Conservation (phyloP, 108 stramenopile genomes). For the Cyclotella sp. region DNA sequence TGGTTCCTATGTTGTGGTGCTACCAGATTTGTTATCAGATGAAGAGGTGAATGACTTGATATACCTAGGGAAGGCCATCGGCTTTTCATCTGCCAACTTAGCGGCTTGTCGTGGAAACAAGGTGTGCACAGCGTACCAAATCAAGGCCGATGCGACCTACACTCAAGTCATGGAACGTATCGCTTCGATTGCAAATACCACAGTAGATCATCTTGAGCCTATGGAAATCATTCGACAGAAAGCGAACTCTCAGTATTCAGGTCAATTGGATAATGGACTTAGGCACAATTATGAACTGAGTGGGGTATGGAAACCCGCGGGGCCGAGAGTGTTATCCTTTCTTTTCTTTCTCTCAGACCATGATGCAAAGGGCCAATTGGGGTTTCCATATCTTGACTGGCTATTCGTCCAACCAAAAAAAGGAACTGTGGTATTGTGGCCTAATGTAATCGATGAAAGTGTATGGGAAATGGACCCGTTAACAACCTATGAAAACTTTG, state of each 20-base stretch:
- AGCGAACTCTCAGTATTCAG: background rate
- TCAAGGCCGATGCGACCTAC: constrained; percentile 23
- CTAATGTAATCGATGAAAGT: constrained; percentile 47
- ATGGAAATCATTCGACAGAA: constrained; percentile 35
- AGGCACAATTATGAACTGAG: constrained; percentile 49
- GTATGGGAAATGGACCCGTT: constrained; percentile 23
- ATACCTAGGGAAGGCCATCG: constrained; percentile 22
- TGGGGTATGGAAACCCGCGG: constrained; percentile 53
- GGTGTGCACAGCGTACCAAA: constrained; percentile 6
- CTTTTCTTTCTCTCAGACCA: constrained; percentile 49
- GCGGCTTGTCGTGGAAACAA: constrained; percentile 18
- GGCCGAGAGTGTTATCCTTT: constrained; percentile 51
- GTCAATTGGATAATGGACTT: background rate
- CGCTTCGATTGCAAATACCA: constrained; percentile 26
- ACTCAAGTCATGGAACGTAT: constrained; percentile 44
- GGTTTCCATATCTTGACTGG: constrained; percentile 62
- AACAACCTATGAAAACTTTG: constrained; percentile 45
- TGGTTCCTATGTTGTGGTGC: constrained; percentile 44
- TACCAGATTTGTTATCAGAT: constrained; percentile 41
- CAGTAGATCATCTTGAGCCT: constrained; percentile 42
- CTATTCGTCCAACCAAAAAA: constrained; percentile 34
- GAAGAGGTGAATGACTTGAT: constrained; percentile 32
- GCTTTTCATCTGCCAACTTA: constrained; percentile 2
- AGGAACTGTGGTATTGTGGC: constrained; percentile 45
- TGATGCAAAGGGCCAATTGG: constrained; percentile 41